A percentile compares a stretch with the other conserved stretches of the same genome.
Conservation (phyloP, 2,329 filamentous ascomycete genomes). For the Cordyceps javanica region DNA sequence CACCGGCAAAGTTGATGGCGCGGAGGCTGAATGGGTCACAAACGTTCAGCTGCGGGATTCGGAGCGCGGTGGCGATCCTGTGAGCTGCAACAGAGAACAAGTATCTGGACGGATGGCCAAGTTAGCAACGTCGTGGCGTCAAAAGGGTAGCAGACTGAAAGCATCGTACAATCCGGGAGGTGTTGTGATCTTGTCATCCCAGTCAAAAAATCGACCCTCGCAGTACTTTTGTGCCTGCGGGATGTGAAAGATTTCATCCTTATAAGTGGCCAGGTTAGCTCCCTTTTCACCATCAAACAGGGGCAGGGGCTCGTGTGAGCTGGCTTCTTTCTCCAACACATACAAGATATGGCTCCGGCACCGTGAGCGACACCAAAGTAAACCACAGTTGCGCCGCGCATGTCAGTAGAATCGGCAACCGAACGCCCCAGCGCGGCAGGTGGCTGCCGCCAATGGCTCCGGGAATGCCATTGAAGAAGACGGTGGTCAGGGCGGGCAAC, state of each 20-base stretch:
- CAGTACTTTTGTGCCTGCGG: constrained; percentile 90
- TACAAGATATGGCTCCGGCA: constrained; percentile 51
- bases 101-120: constrained; percentile 31
- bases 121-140: background rate
- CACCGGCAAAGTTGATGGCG: constrained; percentile 39
- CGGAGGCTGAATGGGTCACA: constrained; percentile 35
- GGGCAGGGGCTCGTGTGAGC: background rate
- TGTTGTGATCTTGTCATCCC: constrained; percentile 97
- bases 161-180: constrained; percentile 70
- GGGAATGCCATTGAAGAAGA: constrained; percentile 12
- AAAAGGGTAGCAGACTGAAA: constrained; percentile 15
- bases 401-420: constrained; percentile 9
- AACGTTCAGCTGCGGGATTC: background rate
- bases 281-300: background rate
- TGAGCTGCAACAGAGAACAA: constrained; percentile 29
- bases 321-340: no score
- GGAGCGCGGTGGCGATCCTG: background rate
- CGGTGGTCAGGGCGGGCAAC: constrained; percentile 5
- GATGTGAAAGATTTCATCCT: constrained; percentile 87
- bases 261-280: constrained; percentile 1
- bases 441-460: constrained; percentile 6
- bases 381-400: constrained; percentile 28
- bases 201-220: constrained; percentile 62
- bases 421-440: constrained; percentile 11
- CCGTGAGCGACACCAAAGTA: constrained; percentile 27